These are phyloP conservation scores for Coemansia nantahalensis DNA, from an alignment of 192 early-diverging fungal species.

Conservation along the genomic window DNA sequence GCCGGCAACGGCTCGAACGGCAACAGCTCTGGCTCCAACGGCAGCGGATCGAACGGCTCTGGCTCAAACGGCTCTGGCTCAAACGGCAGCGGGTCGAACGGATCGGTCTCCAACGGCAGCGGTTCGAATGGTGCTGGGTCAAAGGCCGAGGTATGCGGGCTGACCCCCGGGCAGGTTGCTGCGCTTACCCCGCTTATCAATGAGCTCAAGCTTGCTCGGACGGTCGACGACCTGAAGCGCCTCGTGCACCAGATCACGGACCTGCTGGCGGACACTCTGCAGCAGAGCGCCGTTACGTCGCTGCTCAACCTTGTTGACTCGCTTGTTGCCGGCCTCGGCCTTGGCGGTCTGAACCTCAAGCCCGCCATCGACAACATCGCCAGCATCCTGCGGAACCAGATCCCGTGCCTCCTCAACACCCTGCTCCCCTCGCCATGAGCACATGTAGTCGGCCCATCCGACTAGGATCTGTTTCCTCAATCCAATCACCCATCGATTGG, in stretches of 20 bases:
- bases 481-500: too few relatives aligned
- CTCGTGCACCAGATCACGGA: conserved; percentile 50
- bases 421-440: conserved; percentile 44
- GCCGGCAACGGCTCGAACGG: conserved; percentile 4
- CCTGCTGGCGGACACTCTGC: conserved; percentile 43
- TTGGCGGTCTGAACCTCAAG: conserved; percentile 51
- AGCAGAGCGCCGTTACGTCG: conserved; percentile 34
- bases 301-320: conserved; percentile 47
- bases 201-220: conserved; percentile 47
- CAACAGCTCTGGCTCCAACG: conserved; percentile 15
- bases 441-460: too few relatives aligned
- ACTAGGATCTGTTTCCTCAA: too few relatives aligned
- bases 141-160: conserved; percentile 29
- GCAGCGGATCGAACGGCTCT: conserved; percentile 18
- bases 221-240: conserved; percentile 51
- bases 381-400: conserved; percentile 51
- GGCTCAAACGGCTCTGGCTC: conserved; percentile 6
- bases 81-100: conserved; percentile 10
- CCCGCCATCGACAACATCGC: conserved; percentile 40
- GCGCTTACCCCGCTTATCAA: conserved; percentile 43
- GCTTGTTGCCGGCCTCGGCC: conserved; percentile 40
- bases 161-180: conserved; percentile 30
- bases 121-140: conserved; percentile 15
- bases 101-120: conserved; percentile 17
- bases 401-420: conserved; percentile 50